Evolutionary conservation across 768 basidiomycete species (phyloP).

Genomic region (Mycena crocata): DNA sequence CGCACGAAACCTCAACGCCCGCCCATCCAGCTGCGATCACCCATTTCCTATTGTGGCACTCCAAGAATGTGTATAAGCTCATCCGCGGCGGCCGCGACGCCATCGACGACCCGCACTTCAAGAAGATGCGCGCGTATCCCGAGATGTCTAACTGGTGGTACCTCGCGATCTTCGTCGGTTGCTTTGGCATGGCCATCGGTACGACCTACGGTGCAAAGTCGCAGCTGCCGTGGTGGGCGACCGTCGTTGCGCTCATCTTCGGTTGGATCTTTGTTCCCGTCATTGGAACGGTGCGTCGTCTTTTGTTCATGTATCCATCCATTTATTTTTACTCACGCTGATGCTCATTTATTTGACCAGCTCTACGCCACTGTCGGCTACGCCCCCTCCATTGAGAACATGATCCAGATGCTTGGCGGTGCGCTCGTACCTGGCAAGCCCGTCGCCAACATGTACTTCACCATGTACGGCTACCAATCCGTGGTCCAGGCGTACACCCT

Average conservation of each 20-base stretch:
- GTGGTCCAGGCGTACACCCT: conserved; percentile 43
- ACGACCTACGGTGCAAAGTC: conserved; percentile 49
- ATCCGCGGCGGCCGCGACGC: conserved; percentile 47
- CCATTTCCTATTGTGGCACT: conserved; percentile 63
- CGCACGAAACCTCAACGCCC: not conserved
- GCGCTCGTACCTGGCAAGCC: conserved; percentile 57
- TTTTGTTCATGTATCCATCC: not conserved
- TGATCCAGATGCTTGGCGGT: conserved; percentile 60
- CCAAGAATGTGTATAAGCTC: conserved; percentile 50
- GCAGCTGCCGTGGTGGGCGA: conserved; percentile 51
- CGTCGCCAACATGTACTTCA: conserved; percentile 54
- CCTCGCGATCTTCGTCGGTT: conserved; percentile 44
- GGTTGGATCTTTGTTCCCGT: conserved; percentile 58
- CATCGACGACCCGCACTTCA: conserved; percentile 51
- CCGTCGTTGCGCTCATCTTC: conserved; percentile 58
- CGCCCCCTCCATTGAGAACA: conserved; percentile 45
- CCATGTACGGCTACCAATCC: conserved; percentile 47
- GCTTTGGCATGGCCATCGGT: conserved; percentile 46
- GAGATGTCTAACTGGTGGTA: conserved; percentile 54
- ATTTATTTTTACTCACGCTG: not conserved
- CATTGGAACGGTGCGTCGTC: conserved; percentile 54
- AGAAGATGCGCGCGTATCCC: conserved; percentile 47
- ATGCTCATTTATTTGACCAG: conserved; percentile 15
- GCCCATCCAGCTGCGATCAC: conserved; percentile 53
- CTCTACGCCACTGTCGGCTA: conserved; percentile 57